Conservation (phyloP, 371 early-diverging fungal genomes). For the Aphelidium insulamus region DNA sequence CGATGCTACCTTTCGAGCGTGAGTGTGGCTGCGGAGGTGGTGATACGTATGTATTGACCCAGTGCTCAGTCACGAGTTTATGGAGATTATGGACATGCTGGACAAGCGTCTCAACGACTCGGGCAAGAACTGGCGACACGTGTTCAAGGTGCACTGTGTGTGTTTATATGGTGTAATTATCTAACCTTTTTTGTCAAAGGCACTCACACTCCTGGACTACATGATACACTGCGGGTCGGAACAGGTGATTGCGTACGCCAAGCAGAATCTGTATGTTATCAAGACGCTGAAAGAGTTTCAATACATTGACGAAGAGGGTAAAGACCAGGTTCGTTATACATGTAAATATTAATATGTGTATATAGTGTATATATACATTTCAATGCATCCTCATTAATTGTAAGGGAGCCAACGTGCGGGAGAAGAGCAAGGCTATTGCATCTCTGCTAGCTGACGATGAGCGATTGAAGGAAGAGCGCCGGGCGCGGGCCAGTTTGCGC, state of each 20-base stretch:
- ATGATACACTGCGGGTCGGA: slow-evolving; percentile 64
- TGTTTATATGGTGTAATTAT: slow-evolving; percentile 1
- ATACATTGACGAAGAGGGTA: slow-evolving; percentile 71
- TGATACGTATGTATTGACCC: not conserved
- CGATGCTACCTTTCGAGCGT: slow-evolving; percentile 62
- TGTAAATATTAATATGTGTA: slow-evolving; percentile 11
- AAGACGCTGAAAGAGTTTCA: slow-evolving; percentile 91
- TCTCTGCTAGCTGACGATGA: slow-evolving; percentile 52
- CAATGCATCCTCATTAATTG: not conserved
- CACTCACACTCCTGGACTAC: slow-evolving; percentile 38
- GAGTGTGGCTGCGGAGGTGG: slow-evolving; percentile 11
- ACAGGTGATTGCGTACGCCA: slow-evolving; percentile 60
- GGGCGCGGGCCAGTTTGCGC: slow-evolving; percentile 30
- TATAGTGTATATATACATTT: not conserved
- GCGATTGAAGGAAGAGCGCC: slow-evolving; percentile 50
- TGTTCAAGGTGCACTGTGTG: slow-evolving; percentile 48
- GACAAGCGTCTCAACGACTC: slow-evolving; percentile 90
- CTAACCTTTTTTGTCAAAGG: slow-evolving; percentile 9
- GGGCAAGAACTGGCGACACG: slow-evolving; percentile 95
- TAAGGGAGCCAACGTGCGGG: slow-evolving; percentile 63
- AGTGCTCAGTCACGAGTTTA: slow-evolving; percentile 53
- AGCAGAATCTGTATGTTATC: slow-evolving; percentile 71
- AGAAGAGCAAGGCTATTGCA: slow-evolving; percentile 79
- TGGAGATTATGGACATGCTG: slow-evolving; percentile 89
- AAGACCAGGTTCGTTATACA: slow-evolving; percentile 71